Percentiles rank a stretch among this genome's conserved stretches.
Conservation (phyloP, 2,329 filamentous ascomycete genomes). For the Lecanosticta acicola region DNA sequence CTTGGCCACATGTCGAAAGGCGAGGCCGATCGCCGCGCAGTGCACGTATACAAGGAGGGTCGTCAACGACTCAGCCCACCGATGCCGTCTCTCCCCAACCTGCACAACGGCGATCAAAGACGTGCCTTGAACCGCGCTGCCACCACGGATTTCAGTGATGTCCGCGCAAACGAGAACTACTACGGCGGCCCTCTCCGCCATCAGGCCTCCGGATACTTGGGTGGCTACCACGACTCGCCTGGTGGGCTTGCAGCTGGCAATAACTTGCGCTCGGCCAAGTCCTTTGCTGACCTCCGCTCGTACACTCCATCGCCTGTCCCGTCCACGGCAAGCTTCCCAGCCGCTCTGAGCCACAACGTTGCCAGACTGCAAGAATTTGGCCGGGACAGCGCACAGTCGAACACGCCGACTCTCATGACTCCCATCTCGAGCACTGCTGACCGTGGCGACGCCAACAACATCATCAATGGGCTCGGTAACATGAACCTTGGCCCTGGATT, state of each 20-base stretch:
- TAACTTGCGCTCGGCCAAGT: constrained; percentile 88
- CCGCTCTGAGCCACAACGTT: constrained; percentile 58
- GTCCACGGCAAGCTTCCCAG: constrained; percentile 82
- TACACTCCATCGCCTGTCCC: constrained; percentile 91
- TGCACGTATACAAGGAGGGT: constrained; percentile 76
- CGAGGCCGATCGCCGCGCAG: constrained; percentile 77
- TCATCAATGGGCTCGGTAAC: constrained; percentile 59
- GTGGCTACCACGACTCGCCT: constrained; percentile 68
- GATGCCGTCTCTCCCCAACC: constrained; percentile 58
- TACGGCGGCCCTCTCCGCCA: constrained; percentile 73
- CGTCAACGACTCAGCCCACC: constrained; percentile 56
- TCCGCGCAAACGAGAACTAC: constrained; percentile 66
- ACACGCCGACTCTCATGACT: constrained; percentile 59
- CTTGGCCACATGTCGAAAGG: constrained; percentile 87
- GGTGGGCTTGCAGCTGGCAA: constrained; percentile 61
- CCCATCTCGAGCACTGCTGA: constrained; percentile 42
- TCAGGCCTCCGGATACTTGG: constrained; percentile 74
- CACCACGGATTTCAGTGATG: constrained; percentile 92
- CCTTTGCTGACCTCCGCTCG: constrained; percentile 88
- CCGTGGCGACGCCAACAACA: constrained; percentile 34
- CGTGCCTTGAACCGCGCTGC: constrained; percentile 85
- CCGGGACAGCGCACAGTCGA: constrained; percentile 53
- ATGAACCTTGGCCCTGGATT: constrained; percentile 53
- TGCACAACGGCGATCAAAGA: constrained; percentile 69
- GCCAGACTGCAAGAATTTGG: constrained; percentile 57